Percentiles rank a stretch among this genome's conserved stretches.
Conservation (phyloP, 2,329 filamentous ascomycete genomes). For the Scolecobasidium constrictum region DNA sequence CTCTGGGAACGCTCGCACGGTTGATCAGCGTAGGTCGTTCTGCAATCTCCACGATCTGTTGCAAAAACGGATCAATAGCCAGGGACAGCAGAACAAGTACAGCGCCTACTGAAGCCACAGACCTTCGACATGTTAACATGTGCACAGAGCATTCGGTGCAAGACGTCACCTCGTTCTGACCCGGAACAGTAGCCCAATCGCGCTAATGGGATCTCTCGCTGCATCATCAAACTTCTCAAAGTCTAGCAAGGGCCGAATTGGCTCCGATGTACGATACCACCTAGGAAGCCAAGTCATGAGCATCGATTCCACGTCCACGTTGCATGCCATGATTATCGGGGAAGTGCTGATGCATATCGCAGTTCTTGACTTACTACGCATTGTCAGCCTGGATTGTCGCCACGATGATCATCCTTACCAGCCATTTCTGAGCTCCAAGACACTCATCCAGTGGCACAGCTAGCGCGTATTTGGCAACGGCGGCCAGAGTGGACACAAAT, state of each 20-base stretch:
- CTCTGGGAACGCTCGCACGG: conserved; percentile 14
- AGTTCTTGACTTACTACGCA: too few species aligned
- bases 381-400: too few species aligned
- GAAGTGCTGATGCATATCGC: too few species aligned
- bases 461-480: conserved; percentile 19
- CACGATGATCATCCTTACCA: too few species aligned
- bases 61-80: conserved; percentile 21
- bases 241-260: conserved; percentile 22
- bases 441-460: conserved; percentile 20
- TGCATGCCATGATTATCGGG: too few species aligned
- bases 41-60: conserved; percentile 20
- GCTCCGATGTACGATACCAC: conserved; percentile 22
- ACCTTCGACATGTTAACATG: conserved; percentile 5
- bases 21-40: conserved; percentile 13
- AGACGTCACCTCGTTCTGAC: conserved; percentile 7
- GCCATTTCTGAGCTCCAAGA: too few species aligned
- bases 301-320: too few species aligned
- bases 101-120: conserved; percentile 17
- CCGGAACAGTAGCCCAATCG: conserved; percentile 6
- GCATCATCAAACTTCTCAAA: conserved; percentile 24
- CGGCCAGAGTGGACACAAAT: conserved; percentile 18
- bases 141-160: not conserved
- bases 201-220: conserved; percentile 9
- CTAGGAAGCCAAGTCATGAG: conserved; percentile 22
- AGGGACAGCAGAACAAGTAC: conserved; percentile 15